Conservation (phyloP, 306 rosid genomes). For the Casuarina cunninghamiana region DNA sequence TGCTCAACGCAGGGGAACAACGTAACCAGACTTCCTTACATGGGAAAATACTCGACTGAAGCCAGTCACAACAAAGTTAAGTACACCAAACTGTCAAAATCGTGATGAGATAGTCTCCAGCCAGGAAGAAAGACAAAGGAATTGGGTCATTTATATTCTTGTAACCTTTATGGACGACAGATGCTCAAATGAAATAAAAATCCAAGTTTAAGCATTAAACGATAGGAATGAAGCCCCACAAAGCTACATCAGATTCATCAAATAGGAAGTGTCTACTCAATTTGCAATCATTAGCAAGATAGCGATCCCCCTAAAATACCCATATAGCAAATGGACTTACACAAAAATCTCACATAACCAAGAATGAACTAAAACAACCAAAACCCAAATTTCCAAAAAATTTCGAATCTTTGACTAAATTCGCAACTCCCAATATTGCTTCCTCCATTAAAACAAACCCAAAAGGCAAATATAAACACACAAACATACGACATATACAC, state of each 20-base stretch:
- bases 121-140: neutral
- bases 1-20: too few species aligned
- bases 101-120: neutral
- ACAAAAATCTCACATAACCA: neutral
- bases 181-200: neutral
- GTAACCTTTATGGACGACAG: neutral
- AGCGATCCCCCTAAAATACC: too few species aligned
- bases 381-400: neutral
- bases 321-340: neutral
- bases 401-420: neutral
- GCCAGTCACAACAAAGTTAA: neutral
- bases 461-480: neutral
- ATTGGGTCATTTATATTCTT: neutral
- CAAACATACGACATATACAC: neutral
- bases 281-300: neutral
- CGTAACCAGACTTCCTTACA: too few species aligned
- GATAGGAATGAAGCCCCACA: neutral
- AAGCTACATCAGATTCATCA: neutral
- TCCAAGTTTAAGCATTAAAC: neutral
- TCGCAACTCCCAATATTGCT: neutral
- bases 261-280: neutral
- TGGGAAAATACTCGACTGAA: neutral
- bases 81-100: neutral
- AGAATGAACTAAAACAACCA: neutral
- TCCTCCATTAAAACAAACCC: neutral